phyloP scores from a whole-genome alignment of 2,329 filamentous ascomycete species.

The Diaporthe longicolla region DNA sequence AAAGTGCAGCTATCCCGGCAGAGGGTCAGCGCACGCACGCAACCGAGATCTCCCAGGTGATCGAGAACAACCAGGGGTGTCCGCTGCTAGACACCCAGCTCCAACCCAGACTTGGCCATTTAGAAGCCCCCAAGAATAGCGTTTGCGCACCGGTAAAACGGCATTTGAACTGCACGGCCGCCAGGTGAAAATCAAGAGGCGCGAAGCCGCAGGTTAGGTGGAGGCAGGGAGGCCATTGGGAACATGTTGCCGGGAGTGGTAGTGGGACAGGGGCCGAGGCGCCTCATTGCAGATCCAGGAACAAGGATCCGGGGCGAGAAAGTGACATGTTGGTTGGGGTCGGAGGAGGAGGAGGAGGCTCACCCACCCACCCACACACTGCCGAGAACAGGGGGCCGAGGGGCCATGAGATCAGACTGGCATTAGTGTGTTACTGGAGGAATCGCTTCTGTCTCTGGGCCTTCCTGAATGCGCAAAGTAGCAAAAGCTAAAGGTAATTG shows the following conservation, averaged over 20 bases:
- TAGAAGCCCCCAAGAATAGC: constrained; percentile 14
- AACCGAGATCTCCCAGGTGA: constrained; percentile 27
- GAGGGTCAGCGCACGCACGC: constrained; percentile 33
- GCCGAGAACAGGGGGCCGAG: constrained; percentile 22
- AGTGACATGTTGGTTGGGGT: constrained; percentile 27
- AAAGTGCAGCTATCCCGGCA: constrained; percentile 32
- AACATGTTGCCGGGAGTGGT: constrained; percentile 8
- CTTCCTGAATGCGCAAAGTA: constrained; percentile 17
- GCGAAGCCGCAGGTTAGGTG: constrained; percentile 18
- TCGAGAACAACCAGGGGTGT: constrained; percentile 16
- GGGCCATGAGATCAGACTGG: constrained; percentile 11
- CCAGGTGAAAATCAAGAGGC: constrained; percentile 11
- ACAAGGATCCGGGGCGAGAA: constrained; percentile 35
- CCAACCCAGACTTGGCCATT: constrained; percentile 3
- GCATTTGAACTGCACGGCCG: constrained; percentile 19
- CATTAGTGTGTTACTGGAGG: constrained; percentile 16
- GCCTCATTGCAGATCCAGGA: constrained; percentile 34
- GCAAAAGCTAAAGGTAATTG: background rate
- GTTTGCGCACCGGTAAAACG: constrained; percentile 22
- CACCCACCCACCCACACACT: constrained; percentile 5
- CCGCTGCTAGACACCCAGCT: background rate
- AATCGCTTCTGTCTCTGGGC: constrained; percentile 16
- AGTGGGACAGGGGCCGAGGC: constrained; percentile 31
- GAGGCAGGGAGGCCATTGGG: constrained; percentile 20
- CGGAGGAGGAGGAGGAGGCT: constrained; percentile 15